These are phyloP conservation scores for Trichoderma lentiforme DNA, from an alignment of 2,329 filamentous ascomycete species.

Conservation along the genomic window DNA sequence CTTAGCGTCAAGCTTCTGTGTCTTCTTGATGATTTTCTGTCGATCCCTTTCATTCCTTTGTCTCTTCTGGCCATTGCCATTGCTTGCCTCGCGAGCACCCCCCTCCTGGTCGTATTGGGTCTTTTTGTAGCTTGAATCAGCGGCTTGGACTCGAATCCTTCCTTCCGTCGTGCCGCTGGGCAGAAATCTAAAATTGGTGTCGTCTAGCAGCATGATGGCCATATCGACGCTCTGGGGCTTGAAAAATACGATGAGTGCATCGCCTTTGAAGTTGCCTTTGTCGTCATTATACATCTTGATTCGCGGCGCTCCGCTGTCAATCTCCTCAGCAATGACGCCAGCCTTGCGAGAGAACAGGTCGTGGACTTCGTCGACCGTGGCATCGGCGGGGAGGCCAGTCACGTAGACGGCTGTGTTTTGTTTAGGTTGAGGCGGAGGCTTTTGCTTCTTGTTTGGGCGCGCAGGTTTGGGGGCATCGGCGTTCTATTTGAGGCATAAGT, in stretches of 20 bases:
- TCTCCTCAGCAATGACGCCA: constrained; percentile 90
- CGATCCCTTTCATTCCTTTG: constrained; percentile 65
- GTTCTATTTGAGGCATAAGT: constrained; percentile 20
- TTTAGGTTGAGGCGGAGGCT: constrained; percentile 48
- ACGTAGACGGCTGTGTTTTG: constrained; percentile 92
- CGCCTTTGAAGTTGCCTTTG: constrained; percentile 83
- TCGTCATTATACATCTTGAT: constrained; percentile 91
- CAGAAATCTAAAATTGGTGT: constrained; percentile 72
- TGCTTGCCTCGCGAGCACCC: constrained; percentile 21
- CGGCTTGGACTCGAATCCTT: constrained; percentile 76
- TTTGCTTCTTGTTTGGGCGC: constrained; percentile 45
- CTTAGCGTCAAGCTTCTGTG: constrained; percentile 86
- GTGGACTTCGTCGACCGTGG: constrained; percentile 74
- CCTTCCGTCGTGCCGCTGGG: constrained; percentile 51
- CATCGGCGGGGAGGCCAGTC: constrained; percentile 79
- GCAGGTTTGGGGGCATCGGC: constrained; percentile 34
- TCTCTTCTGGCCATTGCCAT: constrained; percentile 34
- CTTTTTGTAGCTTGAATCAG: constrained; percentile 90
- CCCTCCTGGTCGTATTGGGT: constrained; percentile 60
- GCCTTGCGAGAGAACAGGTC: constrained; percentile 79
- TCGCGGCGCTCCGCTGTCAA: constrained; percentile 79
- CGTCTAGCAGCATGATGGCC: constrained; percentile 77
- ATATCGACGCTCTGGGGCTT: constrained; percentile 88
- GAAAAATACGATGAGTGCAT: constrained; percentile 91
- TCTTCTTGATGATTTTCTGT: constrained; percentile 86